These are phyloP conservation scores for Arthrobotrys entomopaga DNA, from an alignment of 2,329 filamentous ascomycete genomes.

Conservation along the genomic window DNA sequence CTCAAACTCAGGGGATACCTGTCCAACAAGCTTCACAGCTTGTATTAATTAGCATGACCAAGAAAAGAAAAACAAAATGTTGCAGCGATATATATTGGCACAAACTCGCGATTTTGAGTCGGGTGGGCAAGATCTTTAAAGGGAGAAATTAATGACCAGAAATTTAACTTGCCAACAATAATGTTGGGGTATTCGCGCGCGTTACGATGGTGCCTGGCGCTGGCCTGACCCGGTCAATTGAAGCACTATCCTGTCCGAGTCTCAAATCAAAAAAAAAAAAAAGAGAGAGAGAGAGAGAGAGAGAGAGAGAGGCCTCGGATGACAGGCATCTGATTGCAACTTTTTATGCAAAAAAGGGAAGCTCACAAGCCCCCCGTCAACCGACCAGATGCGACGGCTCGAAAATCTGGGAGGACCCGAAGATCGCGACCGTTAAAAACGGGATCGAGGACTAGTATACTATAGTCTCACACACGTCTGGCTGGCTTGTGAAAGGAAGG, in stretches of 20 bases:
- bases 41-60: constrained; percentile 32
- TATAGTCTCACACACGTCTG: too few relatives aligned
- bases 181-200: constrained; percentile 8
- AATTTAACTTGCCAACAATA: not conserved
- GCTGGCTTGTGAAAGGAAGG: constrained; percentile 45
- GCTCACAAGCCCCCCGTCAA: constrained; percentile 32
- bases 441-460: too few relatives aligned
- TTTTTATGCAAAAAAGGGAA: constrained; percentile 50
- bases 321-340: constrained; percentile 23
- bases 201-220: constrained; percentile 21
- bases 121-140: constrained; percentile 11
- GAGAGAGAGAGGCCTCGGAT: constrained; percentile 48
- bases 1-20: constrained; percentile 55
- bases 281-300: too few relatives aligned
- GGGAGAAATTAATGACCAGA: constrained; percentile 1
- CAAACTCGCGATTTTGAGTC: constrained; percentile 36
- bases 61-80: constrained; percentile 10
- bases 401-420: constrained; percentile 34
- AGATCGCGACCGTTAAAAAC: constrained; percentile 19
- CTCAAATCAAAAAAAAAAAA: too few relatives aligned
- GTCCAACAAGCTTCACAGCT: constrained; percentile 45
- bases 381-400: constrained; percentile 41
- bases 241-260: constrained; percentile 24
- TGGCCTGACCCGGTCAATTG: constrained; percentile 7
- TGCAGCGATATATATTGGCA: constrained; percentile 51